These are phyloP conservation scores for Ogataea hybrid DNA, from an alignment of 1,139 yeast species.

Conservation along the genomic window DNA sequence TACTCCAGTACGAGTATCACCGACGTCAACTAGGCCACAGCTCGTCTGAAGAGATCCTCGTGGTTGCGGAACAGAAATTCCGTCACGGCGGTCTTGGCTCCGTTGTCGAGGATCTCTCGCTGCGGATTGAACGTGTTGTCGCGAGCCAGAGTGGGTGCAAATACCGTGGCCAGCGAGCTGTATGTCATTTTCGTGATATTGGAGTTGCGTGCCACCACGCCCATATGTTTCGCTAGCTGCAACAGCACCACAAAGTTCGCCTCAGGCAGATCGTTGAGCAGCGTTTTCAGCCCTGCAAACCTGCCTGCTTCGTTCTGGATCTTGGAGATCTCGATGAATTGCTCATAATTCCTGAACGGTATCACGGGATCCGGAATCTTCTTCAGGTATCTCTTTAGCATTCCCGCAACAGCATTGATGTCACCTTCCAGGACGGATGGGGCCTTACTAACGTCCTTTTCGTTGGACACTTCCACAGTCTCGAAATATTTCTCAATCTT, in stretches of 20 bases:
- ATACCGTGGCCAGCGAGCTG: conserved; percentile 84
- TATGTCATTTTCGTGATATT: conserved; percentile 70
- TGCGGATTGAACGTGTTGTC: conserved; percentile 65
- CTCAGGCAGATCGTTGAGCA: conserved; percentile 50
- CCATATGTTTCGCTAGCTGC: conserved; percentile 61
- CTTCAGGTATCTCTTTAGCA: conserved; percentile 81
- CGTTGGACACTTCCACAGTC: conserved; percentile 27
- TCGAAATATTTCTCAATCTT: conserved; percentile 50
- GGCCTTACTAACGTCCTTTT: conserved; percentile 39
- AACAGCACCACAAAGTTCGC: conserved; percentile 64
- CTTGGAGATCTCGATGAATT: conserved; percentile 51
- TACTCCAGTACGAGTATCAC: conserved; percentile 66
- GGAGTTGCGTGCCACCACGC: conserved; percentile 48
- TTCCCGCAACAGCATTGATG: conserved; percentile 83
- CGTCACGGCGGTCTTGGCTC: conserved; percentile 72
- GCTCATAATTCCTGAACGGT: conserved; percentile 66
- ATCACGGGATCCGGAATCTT: conserved; percentile 84
- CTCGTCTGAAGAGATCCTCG: conserved; percentile 37
- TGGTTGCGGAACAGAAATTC: conserved; percentile 68
- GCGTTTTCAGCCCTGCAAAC: conserved; percentile 31
- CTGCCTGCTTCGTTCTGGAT: conserved; percentile 29
- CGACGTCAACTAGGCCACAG: conserved; percentile 40
- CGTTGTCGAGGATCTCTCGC: conserved; percentile 85
- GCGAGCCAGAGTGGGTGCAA: conserved; percentile 91
- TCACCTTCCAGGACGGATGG: conserved; percentile 57